These are phyloP conservation scores for Lentinus tigrinus DNA, from an alignment of 768 basidiomycete species.

Conservation along the genomic window DNA sequence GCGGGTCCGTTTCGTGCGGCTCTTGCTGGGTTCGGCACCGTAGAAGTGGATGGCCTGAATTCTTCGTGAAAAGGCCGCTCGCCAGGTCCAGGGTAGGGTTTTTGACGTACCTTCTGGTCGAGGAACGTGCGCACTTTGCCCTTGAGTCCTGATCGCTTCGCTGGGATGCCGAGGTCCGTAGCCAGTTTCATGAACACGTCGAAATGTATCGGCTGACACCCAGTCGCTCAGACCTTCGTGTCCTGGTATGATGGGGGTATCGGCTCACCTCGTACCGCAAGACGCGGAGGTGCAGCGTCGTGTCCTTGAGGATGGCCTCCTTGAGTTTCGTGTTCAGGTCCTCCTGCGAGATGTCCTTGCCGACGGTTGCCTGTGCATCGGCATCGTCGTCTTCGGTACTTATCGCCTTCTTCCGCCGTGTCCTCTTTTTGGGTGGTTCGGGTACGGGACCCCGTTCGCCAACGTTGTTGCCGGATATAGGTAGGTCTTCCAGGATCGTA, in stretches of 20 bases:
- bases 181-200: constrained; percentile 49
- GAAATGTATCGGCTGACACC: constrained; percentile 55
- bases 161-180: constrained; percentile 24
- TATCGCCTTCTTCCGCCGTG: constrained; percentile 13
- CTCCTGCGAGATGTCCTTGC: constrained; percentile 32
- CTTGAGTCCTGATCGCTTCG: constrained; percentile 31
- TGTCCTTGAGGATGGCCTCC: constrained; percentile 43
- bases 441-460: not conserved
- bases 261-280: constrained; percentile 62
- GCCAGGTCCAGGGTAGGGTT: not conserved
- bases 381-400: constrained; percentile 8
- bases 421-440: constrained; percentile 4
- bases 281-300: constrained; percentile 51
- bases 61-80: not conserved
- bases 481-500: not conserved
- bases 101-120: constrained; percentile 48
- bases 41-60: constrained; percentile 56
- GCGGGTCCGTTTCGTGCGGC: constrained; percentile 22
- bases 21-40: constrained; percentile 34
- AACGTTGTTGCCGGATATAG: not conserved
- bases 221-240: not conserved
- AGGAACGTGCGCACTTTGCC: constrained; percentile 47
- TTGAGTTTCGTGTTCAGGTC: constrained; percentile 44
- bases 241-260: not conserved
- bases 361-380: not conserved